Base-by-base conservation (phyloP, 164 flowering plant genomes). In the Annona squamosa region DNA sequence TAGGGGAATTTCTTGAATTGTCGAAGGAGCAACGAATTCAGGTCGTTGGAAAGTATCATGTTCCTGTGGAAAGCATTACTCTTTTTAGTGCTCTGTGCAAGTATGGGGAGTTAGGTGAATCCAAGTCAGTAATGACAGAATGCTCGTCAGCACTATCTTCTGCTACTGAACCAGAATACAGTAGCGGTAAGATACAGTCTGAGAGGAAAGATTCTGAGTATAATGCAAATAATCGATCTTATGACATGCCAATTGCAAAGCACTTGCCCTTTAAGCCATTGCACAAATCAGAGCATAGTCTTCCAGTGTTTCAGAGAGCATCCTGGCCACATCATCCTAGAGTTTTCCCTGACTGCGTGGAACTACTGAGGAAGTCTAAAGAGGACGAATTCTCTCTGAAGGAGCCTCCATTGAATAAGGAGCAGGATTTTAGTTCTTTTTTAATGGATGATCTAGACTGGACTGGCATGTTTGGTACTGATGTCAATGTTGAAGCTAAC, bases 71-170 rank as follows among this genome's bases (percentile, higher is more conserved):
- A 84, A 88, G 95, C 75, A 65, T 91, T 56, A 42, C 80, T 74
- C 76, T 96, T 37, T 84, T 96, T 41, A 82, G 86, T 82, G 81
- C 82, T 79, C 74, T 85, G 61, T 89, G 91, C 86, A 86, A 79
- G 82, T 96, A 82, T 80, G 96, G 98, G 63, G 97, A 91, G 73
- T 85, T 80, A 13, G 97, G 87, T 76, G 97, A 90, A 75, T 86
- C 93, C 45, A 88, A 81, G 82, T 96, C 99, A 72, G 92, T 87
- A 79, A 84, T 85, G 84, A 96, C 99, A 68, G 97, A 96, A 44
- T 85, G 98, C 81, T 93, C 97, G 45, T 92, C 97, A 47, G 86
- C 94, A 26, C 85, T 83, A 19, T 91, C 97, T 71, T 86, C 95
- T 72, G 89, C 88, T 78, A 84, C 88, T 52, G 91, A 83, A 72